These are phyloP conservation scores for Lentinus tigrinus DNA, from an alignment of 768 basidiomycete genomes.

Conservation along the genomic window DNA sequence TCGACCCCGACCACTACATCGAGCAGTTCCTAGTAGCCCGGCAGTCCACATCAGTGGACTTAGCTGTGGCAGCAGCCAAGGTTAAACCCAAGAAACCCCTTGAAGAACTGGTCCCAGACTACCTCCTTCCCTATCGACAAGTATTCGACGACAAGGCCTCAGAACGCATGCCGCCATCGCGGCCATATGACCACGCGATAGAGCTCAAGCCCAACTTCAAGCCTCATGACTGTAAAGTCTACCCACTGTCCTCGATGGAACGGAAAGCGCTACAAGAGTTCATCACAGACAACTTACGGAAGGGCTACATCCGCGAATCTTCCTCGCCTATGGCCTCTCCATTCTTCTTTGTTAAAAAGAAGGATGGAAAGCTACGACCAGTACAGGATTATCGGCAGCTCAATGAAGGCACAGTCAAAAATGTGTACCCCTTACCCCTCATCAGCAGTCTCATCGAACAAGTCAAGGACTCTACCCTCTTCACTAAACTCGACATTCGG, in stretches of 20 bases:
- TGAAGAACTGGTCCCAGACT: slow-evolving; percentile 3
- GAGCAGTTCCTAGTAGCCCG: not conserved
- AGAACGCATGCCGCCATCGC: slow-evolving; percentile 31
- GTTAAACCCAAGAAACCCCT: not conserved
- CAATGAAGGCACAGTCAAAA: slow-evolving; percentile 35
- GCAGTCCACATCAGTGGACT: not conserved
- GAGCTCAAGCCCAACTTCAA: slow-evolving; percentile 26
- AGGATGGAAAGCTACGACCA: slow-evolving; percentile 24
- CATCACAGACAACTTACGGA: slow-evolving; percentile 19
- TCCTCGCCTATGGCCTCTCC: slow-evolving; percentile 25
- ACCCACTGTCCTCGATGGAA: slow-evolving; percentile 16
- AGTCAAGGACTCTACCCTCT: slow-evolving; percentile 19
- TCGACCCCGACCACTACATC: not conserved
- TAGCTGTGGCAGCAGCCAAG: not conserved
- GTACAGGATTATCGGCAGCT: slow-evolving; percentile 28
- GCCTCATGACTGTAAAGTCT: slow-evolving; percentile 17
- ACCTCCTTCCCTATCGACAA: slow-evolving; percentile 26
- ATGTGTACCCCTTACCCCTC: slow-evolving; percentile 34
- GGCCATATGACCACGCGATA: slow-evolving; percentile 36
- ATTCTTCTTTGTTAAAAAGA: slow-evolving; percentile 31
- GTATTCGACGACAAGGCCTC: slow-evolving; percentile 29
- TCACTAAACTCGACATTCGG: slow-evolving; percentile 29
- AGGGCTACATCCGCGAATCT: slow-evolving; percentile 19
- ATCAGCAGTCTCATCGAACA: slow-evolving; percentile 28
- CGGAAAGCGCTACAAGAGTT: slow-evolving; percentile 15